phyloP scores from a whole-genome alignment of 2,329 filamentous ascomycete genomes.

The Geoglossum cookeanum region DNA sequence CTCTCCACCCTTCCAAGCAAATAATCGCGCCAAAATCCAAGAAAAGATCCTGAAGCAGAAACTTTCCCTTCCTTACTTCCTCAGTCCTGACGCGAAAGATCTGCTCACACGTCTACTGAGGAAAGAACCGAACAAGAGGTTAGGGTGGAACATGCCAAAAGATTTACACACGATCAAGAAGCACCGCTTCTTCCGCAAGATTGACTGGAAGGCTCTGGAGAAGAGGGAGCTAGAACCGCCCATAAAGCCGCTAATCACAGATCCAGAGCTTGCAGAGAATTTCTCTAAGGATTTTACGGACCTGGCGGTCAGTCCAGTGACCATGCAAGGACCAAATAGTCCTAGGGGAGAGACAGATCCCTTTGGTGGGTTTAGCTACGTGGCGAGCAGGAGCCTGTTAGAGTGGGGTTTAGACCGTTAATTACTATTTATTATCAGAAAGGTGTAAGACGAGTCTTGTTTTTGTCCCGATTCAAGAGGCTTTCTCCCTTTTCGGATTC shows the following conservation, averaged over 20 bases:
- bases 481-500: too few species aligned
- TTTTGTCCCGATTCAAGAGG: too few species aligned
- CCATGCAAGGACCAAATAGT: slow-evolving; percentile 9
- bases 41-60: slow-evolving; percentile 94
- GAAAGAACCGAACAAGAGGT: slow-evolving; percentile 79
- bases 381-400: slow-evolving; percentile 27
- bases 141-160: slow-evolving; percentile 76
- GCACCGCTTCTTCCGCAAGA: slow-evolving; percentile 91
- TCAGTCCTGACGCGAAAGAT: slow-evolving; percentile 84
- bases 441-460: too few species aligned
- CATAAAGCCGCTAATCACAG: slow-evolving; percentile 83
- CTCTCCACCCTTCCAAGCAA: slow-evolving; percentile 72
- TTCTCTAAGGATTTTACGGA: slow-evolving; percentile 87
- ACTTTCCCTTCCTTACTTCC: slow-evolving; percentile 70
- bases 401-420: slow-evolving; percentile 7
- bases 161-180: slow-evolving; percentile 73
- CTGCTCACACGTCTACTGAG: slow-evolving; percentile 73
- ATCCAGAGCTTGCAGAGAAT: slow-evolving; percentile 91
- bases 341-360: slow-evolving; percentile 19
- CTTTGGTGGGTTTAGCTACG: slow-evolving; percentile 30
- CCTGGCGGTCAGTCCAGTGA: slow-evolving; percentile 56
- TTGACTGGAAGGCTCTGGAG: slow-evolving; percentile 81
- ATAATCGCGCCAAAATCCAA: slow-evolving; percentile 86
- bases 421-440: neutral
- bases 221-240: slow-evolving; percentile 69